phyloP scores from a whole-genome alignment of 2,329 filamentous ascomycete genomes.

The Byssochlamys sp. region DNA sequence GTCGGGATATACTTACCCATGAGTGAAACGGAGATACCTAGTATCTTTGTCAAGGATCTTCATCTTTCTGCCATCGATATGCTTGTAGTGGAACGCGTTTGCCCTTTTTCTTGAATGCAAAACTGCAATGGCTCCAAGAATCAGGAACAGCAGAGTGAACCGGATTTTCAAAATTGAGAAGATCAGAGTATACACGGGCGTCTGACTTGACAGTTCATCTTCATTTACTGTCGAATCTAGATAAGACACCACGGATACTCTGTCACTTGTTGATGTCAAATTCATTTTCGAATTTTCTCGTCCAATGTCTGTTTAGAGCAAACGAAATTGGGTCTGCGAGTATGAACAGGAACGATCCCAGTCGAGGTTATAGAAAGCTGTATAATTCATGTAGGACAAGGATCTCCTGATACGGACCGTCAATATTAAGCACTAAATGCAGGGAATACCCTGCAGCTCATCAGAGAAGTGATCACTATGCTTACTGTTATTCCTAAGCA shows the following conservation, averaged over 20 bases:
- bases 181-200: background rate
- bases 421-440: background rate
- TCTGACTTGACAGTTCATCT: background rate
- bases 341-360: background rate
- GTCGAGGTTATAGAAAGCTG: background rate
- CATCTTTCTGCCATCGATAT: background rate
- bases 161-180: background rate
- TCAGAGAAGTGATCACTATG: background rate
- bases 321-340: background rate
- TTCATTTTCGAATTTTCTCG: background rate
- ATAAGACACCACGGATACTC: background rate
- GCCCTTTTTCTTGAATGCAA: background rate
- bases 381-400: background rate
- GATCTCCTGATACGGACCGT: background rate
- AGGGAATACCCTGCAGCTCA: background rate
- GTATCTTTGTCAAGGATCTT: background rate
- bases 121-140: background rate
- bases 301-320: background rate
- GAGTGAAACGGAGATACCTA: background rate
- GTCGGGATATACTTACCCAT: background rate
- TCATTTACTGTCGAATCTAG: background rate
- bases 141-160: background rate
- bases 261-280: background rate
- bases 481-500: background rate
- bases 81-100: background rate